These are phyloP conservation scores for Myrica gale DNA, from an alignment of 306 rosid genomes.

Conservation along the genomic window DNA sequence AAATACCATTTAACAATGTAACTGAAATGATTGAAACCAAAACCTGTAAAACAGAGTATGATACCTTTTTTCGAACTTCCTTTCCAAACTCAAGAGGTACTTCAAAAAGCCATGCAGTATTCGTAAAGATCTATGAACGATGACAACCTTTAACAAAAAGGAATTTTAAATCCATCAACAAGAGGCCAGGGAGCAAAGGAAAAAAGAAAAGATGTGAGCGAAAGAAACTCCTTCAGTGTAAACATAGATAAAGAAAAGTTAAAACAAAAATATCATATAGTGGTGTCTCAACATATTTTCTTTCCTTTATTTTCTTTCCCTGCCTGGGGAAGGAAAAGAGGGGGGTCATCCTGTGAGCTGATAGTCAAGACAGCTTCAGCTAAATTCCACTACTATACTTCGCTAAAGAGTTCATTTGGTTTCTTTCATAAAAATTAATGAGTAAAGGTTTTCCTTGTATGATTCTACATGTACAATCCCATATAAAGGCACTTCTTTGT, in stretches of 20 bases:
- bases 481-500: background rate
- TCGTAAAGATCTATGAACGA: conserved; percentile 63
- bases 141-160: conserved; percentile 50
- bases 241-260: conserved; percentile 12
- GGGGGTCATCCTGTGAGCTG: background rate
- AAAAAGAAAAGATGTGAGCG: conserved; percentile 11
- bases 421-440: background rate
- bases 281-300: too few species aligned
- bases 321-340: too few species aligned
- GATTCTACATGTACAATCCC: background rate
- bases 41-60: conserved; percentile 9
- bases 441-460: background rate
- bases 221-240: conserved; percentile 14
- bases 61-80: conserved; percentile 64
- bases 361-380: background rate
- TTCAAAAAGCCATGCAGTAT: conserved; percentile 66
- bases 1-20: conserved; percentile 5
- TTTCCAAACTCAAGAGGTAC: conserved; percentile 49
- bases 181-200: conserved; percentile 14
- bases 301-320: background rate
- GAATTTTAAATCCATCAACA: conserved; percentile 22
- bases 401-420: background rate
- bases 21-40: conserved; percentile 19
- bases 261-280: background rate
- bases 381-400: background rate